Evolutionary conservation across 2,329 filamentous ascomycete species (phyloP), one percentile per base, ranked within the genome.

Genomic region (Aspergillus neoniger): DNA sequence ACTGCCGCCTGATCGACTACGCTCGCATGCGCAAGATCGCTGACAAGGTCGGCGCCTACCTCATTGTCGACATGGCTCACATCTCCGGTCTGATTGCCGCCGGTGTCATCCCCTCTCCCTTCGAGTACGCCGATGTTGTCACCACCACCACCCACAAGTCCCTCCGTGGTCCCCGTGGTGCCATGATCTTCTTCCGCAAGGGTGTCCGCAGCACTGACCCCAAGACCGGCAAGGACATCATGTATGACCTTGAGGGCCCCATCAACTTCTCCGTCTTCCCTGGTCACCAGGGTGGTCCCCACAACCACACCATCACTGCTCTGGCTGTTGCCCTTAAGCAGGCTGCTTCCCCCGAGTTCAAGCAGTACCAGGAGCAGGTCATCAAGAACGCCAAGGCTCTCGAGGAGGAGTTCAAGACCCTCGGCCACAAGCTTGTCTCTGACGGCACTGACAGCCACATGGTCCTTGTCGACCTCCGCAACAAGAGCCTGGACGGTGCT

Each of bases 111-210:
- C 92, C 92, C 47, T 90, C 91, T 62, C 95, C 95, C 54, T 99
- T 98, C 79, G 85, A 86, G 66, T 89, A 90, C 77, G 91, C 92
- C 66, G 95, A 99, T 76, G 89, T 99, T 61, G 95, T 99, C 66
- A 99, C 95, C 51, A 99, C 95, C 21, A 99, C 95, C 39, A 97
- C 92, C 64, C 95, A 99, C 85, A 99, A 99, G 84, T 96, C 92
- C 62, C 86, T 99, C 65, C 91, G 95, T 74, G 95, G 95, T 39
- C 95, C 95, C 39, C 88, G 95, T 73, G 95, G 95, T 68, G 95
- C 95, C 71, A 91, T 99, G 87, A 99, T 99, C 77, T 99, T 99
- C 85, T 99, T 89, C 87, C 90, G 95, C 70, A 96, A 91, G 79
- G 95, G 95, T 65, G 90, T 97, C 36, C 86, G 94, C 69, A 88